These are phyloP conservation scores for Eucalyptus curtisii DNA, from an alignment of 345 rosid species.

Conservation along the genomic window DNA sequence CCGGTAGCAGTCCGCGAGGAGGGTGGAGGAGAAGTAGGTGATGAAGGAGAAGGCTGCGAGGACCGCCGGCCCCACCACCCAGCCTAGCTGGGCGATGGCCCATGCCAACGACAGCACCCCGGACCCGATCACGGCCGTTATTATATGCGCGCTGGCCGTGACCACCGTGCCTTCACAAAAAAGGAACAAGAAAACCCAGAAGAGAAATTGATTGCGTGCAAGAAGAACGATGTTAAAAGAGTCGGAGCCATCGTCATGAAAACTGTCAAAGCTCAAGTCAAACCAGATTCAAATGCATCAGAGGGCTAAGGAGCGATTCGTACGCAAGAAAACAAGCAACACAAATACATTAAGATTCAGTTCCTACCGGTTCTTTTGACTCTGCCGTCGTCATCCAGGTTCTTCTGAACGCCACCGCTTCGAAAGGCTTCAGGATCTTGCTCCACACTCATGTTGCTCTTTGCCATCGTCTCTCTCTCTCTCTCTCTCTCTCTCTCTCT, in stretches of 20 bases:
- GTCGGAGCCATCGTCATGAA: neutral
- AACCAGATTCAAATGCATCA: neutral
- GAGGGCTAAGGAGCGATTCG: neutral
- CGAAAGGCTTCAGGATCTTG: constrained; percentile 15
- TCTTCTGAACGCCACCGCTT: constrained; percentile 10
- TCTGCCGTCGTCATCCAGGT: constrained; percentile 70
- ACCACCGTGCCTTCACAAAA: constrained; percentile 55
- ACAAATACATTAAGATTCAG: neutral
- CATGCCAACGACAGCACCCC: constrained; percentile 84
- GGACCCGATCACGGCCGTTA: constrained; percentile 88
- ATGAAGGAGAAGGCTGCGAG: constrained; percentile 58
- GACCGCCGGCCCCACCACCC: constrained; percentile 72
- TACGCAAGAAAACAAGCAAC: neutral
- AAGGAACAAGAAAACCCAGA: neutral
- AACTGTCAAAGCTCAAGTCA: neutral
- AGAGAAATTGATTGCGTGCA: neutral
- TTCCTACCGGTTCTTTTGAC: constrained; percentile 49
- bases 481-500: neutral
- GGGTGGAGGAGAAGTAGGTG: constrained; percentile 68
- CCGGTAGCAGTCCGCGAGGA: constrained; percentile 72
- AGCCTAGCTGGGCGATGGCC: constrained; percentile 84
- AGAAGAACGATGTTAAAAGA: neutral
- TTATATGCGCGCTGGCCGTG: constrained; percentile 82
- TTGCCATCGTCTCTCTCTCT: constrained; percentile 13
- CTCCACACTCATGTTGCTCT: constrained; percentile 20